Conservation (phyloP, 177 flowering plant species). For the Vitis hybrid region DNA sequence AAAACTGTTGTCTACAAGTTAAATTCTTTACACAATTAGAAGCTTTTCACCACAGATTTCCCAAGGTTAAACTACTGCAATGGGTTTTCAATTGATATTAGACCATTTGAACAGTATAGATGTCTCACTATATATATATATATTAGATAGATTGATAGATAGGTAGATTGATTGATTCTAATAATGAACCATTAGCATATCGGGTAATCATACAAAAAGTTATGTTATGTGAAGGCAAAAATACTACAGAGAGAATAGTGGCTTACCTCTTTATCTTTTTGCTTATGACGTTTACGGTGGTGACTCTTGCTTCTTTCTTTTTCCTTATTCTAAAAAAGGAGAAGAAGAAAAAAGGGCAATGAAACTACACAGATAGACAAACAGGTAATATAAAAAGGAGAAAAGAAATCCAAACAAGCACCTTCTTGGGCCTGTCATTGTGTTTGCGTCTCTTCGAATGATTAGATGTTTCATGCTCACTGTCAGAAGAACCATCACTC, state of each 20-base stretch:
- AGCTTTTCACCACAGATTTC: too few species aligned
- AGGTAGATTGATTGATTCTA: neutral
- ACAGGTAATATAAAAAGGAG: neutral
- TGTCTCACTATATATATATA: too few species aligned
- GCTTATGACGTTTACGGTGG: conserved; percentile 59
- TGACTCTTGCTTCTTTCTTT: conserved; percentile 70
- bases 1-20: too few species aligned
- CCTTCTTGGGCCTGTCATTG: conserved; percentile 35
- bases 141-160: too few species aligned
- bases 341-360: conserved; percentile 1
- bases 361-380: neutral
- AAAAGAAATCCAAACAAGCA: conserved; percentile 3
- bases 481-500: conserved; percentile 25
- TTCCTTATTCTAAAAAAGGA: conserved; percentile 47
- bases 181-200: neutral
- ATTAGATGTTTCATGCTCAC: conserved; percentile 32
- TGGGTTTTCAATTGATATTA: too few species aligned
- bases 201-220: neutral
- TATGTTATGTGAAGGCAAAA: neutral
- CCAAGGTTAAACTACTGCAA: too few species aligned
- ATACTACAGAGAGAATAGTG: conserved; percentile 16
- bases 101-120: too few species aligned
- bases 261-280: conserved; percentile 78
- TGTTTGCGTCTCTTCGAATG: conserved; percentile 31
- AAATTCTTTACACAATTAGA: too few species aligned